Percentiles rank a stretch among this genome's conserved stretches.
phyloP scores from a whole-genome alignment of 441 rosid species.

The Gossypium gossypioides region DNA sequence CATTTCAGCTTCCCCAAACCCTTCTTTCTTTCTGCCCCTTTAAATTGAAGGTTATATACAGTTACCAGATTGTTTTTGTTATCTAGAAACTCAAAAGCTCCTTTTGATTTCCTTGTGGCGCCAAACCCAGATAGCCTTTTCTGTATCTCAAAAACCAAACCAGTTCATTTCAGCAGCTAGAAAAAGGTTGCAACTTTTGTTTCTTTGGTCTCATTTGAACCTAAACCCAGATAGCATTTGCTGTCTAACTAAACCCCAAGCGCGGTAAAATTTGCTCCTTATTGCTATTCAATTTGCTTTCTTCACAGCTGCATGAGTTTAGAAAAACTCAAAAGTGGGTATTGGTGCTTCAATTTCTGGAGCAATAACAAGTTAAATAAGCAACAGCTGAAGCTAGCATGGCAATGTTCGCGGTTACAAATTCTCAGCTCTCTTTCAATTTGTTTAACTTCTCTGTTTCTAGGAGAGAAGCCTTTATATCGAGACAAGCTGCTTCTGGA shows the following conservation, averaged over 20 bases:
- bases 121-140: not conserved
- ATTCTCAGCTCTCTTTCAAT: conserved; percentile 28
- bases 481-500: conserved; percentile 34
- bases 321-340: conserved; percentile 20
- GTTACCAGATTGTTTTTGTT: not conserved
- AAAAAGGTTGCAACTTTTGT: not conserved
- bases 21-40: not conserved
- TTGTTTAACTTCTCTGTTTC: conserved; percentile 18
- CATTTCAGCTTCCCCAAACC: not conserved
- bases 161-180: not conserved
- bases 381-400: conserved; percentile 14
- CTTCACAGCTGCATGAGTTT: conserved; percentile 61
- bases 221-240: conserved; percentile 6
- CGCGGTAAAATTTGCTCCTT: not conserved
- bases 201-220: not conserved
- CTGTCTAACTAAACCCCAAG: not conserved
- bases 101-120: too few relatives aligned
- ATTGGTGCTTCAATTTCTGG: conserved; percentile 39
- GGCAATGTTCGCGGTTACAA: conserved; percentile 37
- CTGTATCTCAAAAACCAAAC: too few relatives aligned
- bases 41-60: not conserved
- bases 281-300: not conserved
- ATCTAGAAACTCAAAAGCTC: not conserved
- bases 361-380: conserved; percentile 30
- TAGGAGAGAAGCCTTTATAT: conserved; percentile 24